Evolutionary conservation across 2,329 filamentous ascomycete genomes (phyloP), one percentile per base, ranked within the genome.

Genomic region (Peltaster fructicola): DNA sequence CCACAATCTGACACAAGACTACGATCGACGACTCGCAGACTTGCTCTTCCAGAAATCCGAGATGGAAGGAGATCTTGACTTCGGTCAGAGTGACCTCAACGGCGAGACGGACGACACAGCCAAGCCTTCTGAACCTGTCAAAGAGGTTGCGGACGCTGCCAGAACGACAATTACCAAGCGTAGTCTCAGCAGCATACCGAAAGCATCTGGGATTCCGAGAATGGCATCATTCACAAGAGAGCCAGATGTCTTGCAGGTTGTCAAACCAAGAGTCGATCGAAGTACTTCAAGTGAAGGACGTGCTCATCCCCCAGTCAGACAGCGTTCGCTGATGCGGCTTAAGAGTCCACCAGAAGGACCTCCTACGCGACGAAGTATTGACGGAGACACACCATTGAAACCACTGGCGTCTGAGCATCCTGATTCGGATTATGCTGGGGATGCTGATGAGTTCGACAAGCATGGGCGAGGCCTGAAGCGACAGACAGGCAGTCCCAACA

Each of bases 1-100:
- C 31, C 43, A 44, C 14, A 29, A 26, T 3, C 32, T 51, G 6
- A 48, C 42, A 5, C 34, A 40, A 20, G 45, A 50, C 20, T 51
- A 49, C 25, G 45, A 51, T 25, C 35, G 35, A 8, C 37, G 40
- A 14, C 37, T 51, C 8, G 38, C 35, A 4, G 37, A 38, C 10
- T 31, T 51, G 12, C 27, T 49, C 7, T 38, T 33, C 11, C 41
- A 42, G 12, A 34, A 37, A n/a, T 34, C 36, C 6, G 33, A 33
- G 21, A 35, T 47, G 3, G 44, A 47, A 23, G 41, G 37, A 6
- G 46, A 50, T 22, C 32, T 50, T 1, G 41, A 38, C 11, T 37
- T 48, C 8, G 38, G 11, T 45, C 47, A 5, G 35, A 36, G 13
- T 31, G 34, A 38, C 23, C 31, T 45, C 6, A 36, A 40, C 16